These are phyloP conservation scores for Sesbania bispinosa DNA, from an alignment of 306 rosid genomes.

Conservation along the genomic window DNA sequence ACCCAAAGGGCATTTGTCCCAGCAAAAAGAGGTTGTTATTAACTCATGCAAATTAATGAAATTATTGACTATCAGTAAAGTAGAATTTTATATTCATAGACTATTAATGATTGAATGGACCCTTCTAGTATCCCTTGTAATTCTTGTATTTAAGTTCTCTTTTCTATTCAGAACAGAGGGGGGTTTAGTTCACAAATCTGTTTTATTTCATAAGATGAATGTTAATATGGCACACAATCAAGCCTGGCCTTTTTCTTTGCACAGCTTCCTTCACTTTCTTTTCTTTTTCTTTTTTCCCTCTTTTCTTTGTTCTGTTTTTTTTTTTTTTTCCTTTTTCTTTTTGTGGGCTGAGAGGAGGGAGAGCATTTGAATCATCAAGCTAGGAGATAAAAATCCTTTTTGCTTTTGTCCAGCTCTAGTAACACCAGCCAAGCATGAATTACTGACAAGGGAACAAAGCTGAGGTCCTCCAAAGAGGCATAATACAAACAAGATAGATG, in stretches of 20 bases:
- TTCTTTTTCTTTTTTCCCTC: neutral
- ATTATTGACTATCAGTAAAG: constrained; percentile 1
- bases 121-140: neutral
- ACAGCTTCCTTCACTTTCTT: constrained; percentile 18
- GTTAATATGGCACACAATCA: constrained; percentile 16
- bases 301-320: neutral
- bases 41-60: neutral
- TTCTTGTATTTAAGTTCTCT: constrained; percentile 3
- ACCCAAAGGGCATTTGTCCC: neutral
- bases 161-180: neutral
- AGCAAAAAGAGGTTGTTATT: neutral
- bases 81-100: neutral
- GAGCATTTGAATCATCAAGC: constrained; percentile 30
- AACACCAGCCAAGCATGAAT: constrained; percentile 25
- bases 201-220: constrained; percentile 5
- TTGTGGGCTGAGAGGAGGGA: constrained; percentile 26
- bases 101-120: neutral
- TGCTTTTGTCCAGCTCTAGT: constrained; percentile 27
- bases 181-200: neutral
- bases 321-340: constrained; percentile 15
- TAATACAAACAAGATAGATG: constrained; percentile 35
- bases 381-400: constrained; percentile 26
- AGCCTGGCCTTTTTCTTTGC: constrained; percentile 15
- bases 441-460: constrained; percentile 37
- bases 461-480: constrained; percentile 28